Base-by-base conservation (phyloP, 768 basidiomycete genomes). In the Suillus placidus region DNA sequence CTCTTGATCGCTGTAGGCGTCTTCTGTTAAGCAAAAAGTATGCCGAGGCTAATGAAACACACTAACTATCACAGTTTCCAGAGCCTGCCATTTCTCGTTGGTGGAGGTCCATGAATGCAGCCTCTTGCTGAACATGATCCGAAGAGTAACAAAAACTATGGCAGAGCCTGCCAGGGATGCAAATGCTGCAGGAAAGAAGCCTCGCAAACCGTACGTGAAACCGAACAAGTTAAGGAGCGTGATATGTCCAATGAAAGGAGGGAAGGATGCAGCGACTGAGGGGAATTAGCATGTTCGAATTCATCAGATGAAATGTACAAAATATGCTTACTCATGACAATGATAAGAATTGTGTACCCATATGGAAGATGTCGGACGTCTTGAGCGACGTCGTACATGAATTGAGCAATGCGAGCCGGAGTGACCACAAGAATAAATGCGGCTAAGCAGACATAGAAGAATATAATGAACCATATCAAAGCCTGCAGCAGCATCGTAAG, bases 141-240 rank as follows among this genome's bases (percentile, higher is more conserved):
- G 85, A 63, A 94, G 79, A 54, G 82, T 69, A 34, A 86, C 64
- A 71, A 95, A 95, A 5, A 81, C 84, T 10, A 88, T 60, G 2
- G 84, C 84, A 30, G 92, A 86, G 40, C 91, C 93, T 2, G 86
- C 64, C 34, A 94, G 63, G 23, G 91, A 90, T 81, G 88, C 16
- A 77, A 74, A 74, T 0, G 85, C 83, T 3, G 88, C 87, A 65
- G 94, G 83, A 68, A 81, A 82, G 77, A 91, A 90, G 0, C 94
- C 94, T 64, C 83, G 83, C 79, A 92, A 83, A 54, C 94, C 93
- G 70, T 92, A 95, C 2, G 92, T 89, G 76, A 94, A 95, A 2
- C 94, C 94, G 70, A 88, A 89, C 9, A 95, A 73, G 14, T 89
- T 87, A 35, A 87, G 71, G 49, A 78, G 64, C 4, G 67, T 71